Conservation (phyloP, 2,329 filamentous ascomycete genomes). For the Cryphonectria nitschkei region DNA sequence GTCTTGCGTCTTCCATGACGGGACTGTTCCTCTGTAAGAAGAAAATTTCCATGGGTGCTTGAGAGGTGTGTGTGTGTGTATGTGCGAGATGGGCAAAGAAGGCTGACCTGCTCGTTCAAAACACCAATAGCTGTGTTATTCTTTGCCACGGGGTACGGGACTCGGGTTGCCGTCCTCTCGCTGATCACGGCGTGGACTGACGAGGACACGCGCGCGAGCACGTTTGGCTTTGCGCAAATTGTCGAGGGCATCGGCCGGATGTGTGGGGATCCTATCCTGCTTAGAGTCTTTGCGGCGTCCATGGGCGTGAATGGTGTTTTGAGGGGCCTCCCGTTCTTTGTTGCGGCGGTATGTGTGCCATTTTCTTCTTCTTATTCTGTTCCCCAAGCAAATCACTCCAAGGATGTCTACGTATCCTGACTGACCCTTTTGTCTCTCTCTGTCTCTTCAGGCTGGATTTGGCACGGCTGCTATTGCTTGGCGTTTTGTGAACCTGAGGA, state of each 20-base stretch:
- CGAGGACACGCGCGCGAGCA: conserved; percentile 28
- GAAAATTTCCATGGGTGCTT: background rate
- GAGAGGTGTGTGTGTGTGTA: background rate
- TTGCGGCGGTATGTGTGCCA: conserved; percentile 22
- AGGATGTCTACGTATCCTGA: background rate
- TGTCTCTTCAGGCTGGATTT: conserved; percentile 15
- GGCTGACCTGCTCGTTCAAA: background rate
- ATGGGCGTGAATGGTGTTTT: conserved; percentile 20
- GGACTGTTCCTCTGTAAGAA: conserved; percentile 22
- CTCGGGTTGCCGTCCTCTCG: conserved; percentile 27
- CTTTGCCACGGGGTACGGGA: conserved; percentile 27
- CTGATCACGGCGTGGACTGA: conserved; percentile 26
- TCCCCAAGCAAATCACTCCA: too few relatives aligned
- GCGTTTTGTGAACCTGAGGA: conserved; percentile 20
- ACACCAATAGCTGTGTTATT: conserved; percentile 18
- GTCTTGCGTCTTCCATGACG: conserved; percentile 26
- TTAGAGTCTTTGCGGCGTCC: conserved; percentile 23
- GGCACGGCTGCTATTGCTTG: conserved; percentile 21
- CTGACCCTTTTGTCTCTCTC: background rate
- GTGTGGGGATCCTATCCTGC: conserved; percentile 26
- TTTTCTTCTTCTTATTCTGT: too few relatives aligned
- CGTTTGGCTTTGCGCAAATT: conserved; percentile 25
- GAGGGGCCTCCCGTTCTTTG: conserved; percentile 24
- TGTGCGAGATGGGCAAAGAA: background rate
- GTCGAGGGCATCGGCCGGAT: conserved; percentile 27